Conservation (phyloP, 1,284 basidiomycete genomes). For the Melampsora americana region DNA sequence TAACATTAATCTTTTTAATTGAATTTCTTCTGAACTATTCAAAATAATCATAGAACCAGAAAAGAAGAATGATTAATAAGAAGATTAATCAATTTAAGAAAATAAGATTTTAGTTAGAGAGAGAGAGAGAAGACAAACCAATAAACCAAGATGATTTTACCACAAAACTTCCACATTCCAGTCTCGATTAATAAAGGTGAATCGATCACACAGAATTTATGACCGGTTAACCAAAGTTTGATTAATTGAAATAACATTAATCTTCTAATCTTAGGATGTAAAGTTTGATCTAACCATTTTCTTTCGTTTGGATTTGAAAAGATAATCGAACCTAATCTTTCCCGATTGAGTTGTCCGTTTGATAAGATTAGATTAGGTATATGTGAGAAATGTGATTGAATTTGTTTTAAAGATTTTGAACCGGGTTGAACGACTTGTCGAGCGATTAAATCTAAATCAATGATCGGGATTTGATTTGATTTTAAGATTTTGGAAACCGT, state of each 20-base stretch:
- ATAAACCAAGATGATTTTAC: slow-evolving; percentile 79
- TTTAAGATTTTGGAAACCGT: slow-evolving; percentile 76
- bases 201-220: slow-evolving; percentile 78
- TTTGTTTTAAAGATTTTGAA: slow-evolving; percentile 64
- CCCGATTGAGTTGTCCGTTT: slow-evolving; percentile 70
- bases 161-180: slow-evolving; percentile 79
- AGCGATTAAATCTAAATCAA: slow-evolving; percentile 89
- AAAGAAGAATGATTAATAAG: neutral
- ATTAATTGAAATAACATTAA: slow-evolving; percentile 71
- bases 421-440: slow-evolving; percentile 83
- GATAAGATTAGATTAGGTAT: slow-evolving; percentile 66
- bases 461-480: slow-evolving; percentile 66
- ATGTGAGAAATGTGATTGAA: slow-evolving; percentile 65
- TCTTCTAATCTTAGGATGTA: slow-evolving; percentile 80
- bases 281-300: slow-evolving; percentile 73
- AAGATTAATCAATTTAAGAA: neutral
- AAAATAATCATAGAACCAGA: neutral
- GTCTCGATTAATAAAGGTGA: slow-evolving; percentile 92
- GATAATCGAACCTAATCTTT: slow-evolving; percentile 76
- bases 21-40: slow-evolving; percentile 67
- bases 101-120: neutral
- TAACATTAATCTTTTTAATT: slow-evolving; percentile 70
- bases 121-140: slow-evolving; percentile 64
- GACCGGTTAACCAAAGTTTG: slow-evolving; percentile 71
- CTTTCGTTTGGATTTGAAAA: slow-evolving; percentile 75